These are phyloP conservation scores for Prototheca stagnorum DNA, from an alignment of 163 green algal genomes.

Conservation along the genomic window DNA sequence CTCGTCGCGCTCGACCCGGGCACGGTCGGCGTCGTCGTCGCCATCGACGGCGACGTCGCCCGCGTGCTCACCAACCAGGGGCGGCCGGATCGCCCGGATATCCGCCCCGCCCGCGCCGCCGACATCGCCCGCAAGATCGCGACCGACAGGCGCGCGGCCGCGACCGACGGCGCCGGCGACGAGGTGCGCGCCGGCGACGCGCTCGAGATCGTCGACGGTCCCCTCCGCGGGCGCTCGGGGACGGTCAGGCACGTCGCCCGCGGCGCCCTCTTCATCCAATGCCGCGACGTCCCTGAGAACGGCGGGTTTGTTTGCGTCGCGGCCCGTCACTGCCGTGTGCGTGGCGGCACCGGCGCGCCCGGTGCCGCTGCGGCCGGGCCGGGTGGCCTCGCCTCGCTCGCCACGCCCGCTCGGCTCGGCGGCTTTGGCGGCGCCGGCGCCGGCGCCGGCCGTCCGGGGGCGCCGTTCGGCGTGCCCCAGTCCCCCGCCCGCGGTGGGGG, in stretches of 20 bases:
- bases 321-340: slow-evolving; percentile 29
- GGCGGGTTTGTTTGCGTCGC: slow-evolving; percentile 51
- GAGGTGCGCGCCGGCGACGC: slow-evolving; percentile 23
- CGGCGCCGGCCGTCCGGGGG: slow-evolving; percentile 7
- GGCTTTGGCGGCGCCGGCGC: not conserved
- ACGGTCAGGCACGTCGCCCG: slow-evolving; percentile 73
- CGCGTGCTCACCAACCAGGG: slow-evolving; percentile 53
- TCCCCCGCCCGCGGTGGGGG: slow-evolving; percentile 10
- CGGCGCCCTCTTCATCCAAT: slow-evolving; percentile 65
- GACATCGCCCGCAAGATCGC: slow-evolving; percentile 80
- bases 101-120: slow-evolving; percentile 45
- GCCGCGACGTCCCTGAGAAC: slow-evolving; percentile 32
- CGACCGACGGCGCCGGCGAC: slow-evolving; percentile 22
- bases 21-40: slow-evolving; percentile 52
- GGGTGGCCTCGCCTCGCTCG: too few relatives aligned
- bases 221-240: slow-evolving; percentile 28
- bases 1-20: slow-evolving; percentile 64
- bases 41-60: slow-evolving; percentile 42
- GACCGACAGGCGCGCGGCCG: slow-evolving; percentile 8
- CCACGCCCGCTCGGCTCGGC: slow-evolving; percentile 9
- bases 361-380: not conserved
- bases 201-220: slow-evolving; percentile 33
- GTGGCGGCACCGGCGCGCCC: slow-evolving; percentile 10
- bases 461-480: slow-evolving; percentile 14
- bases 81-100: slow-evolving; percentile 49